Conservation (phyloP, 176 grass and related monocot genomes). For the Eleusine coracana region DNA sequence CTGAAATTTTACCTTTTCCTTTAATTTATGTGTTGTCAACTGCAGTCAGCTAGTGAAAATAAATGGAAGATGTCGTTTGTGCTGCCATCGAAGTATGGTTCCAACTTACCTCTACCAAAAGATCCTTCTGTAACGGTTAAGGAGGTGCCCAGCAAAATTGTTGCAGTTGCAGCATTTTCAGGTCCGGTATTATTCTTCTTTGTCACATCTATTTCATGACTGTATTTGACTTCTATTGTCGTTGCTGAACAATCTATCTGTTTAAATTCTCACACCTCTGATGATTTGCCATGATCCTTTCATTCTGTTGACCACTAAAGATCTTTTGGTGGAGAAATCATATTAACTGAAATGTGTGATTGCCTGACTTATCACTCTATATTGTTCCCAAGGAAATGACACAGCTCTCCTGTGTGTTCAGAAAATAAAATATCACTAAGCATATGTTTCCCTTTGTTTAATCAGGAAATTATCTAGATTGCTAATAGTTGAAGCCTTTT, state of each 20-base stretch:
- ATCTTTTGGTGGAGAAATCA: slow-evolving; percentile 11
- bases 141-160: slow-evolving; percentile 70
- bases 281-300: not conserved
- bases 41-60: slow-evolving; percentile 48
- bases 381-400: too few species aligned
- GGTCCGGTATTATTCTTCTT: slow-evolving; percentile 40
- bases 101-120: slow-evolving; percentile 72
- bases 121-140: slow-evolving; percentile 78
- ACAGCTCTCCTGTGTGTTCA: too few species aligned
- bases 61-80: slow-evolving; percentile 98
- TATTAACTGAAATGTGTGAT: not conserved
- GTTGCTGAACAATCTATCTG: slow-evolving; percentile 10
- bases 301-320: not conserved
- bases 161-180: slow-evolving; percentile 76
- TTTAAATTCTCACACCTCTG: not conserved
- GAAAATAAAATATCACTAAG: not conserved
- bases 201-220: not conserved
- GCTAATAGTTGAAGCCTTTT: not conserved
- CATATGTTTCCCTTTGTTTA: not conserved
- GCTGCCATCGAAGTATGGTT: slow-evolving; percentile 85
- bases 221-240: not conserved
- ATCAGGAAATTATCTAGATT: not conserved
- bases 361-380: not conserved
- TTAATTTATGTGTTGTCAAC: slow-evolving; percentile 16
- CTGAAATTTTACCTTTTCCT: slow-evolving; percentile 11